Percentiles rank a stretch among this genome's conserved stretches.
Evolutionary conservation across 1,284 basidiomycete species (phyloP).

Genomic region (Volvariella volvacea): DNA sequence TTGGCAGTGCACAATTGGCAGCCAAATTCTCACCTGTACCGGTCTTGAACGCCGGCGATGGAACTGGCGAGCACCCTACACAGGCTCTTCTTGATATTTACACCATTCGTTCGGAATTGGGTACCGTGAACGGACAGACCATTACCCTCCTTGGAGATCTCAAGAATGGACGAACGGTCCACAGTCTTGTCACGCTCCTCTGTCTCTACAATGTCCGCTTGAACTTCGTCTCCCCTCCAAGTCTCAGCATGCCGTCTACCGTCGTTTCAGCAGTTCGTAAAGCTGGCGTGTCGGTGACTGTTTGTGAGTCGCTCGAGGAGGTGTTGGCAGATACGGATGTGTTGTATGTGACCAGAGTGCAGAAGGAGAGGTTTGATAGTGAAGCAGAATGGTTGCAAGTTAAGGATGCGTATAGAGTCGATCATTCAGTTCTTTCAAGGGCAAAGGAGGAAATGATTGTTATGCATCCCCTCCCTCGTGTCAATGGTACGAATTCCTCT

Average conservation of each 20-base stretch:
- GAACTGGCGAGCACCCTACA: conserved; percentile 95
- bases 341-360: conserved; percentile 93
- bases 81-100: conserved; percentile 95
- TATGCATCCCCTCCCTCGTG: conserved; percentile 94
- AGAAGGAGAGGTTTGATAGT: conserved; percentile 89
- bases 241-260: conserved; percentile 87
- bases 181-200: conserved; percentile 90
- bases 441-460: conserved; percentile 98
- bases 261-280: conserved; percentile 82
- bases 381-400: conserved; percentile 85
- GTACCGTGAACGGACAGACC: conserved; percentile 94
- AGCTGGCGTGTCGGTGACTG: conserved; percentile 73
- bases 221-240: conserved; percentile 92
- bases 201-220: conserved; percentile 91
- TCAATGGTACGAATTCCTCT: conserved; percentile 63
- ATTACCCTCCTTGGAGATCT: conserved; percentile 95
- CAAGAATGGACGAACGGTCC: conserved; percentile 97
- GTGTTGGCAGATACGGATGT: conserved; percentile 94
- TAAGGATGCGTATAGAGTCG: conserved; percentile 90
- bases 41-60: conserved; percentile 95
- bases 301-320: conserved; percentile 84
- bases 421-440: conserved; percentile 86
- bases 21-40: conserved; percentile 96
- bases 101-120: conserved; percentile 96
- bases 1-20: conserved; percentile 86